Evolutionary conservation across 176 grass and related monocot species (phyloP).

Genomic region (Eleusine indica): DNA sequence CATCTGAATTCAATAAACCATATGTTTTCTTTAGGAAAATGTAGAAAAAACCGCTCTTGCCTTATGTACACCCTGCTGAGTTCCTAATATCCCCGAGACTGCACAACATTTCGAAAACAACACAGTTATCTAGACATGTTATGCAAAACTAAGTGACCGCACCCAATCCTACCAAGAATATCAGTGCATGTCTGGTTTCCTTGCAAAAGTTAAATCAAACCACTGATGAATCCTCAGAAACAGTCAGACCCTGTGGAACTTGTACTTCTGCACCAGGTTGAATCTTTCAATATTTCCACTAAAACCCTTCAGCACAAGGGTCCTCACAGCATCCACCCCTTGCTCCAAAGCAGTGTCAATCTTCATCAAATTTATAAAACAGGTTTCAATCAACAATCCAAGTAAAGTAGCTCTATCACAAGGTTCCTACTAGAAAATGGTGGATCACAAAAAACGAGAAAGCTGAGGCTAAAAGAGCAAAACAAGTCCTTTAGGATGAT

Average conservation of each 20-base stretch:
- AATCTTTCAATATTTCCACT: slow-evolving; percentile 82
- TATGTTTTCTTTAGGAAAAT: slow-evolving; percentile 33
- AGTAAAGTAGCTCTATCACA: slow-evolving; percentile 32
- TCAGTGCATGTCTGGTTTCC: slow-evolving; percentile 13
- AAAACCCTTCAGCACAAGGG: slow-evolving; percentile 85
- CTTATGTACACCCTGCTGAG: slow-evolving; percentile 43
- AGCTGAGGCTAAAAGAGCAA: neutral
- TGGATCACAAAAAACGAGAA: neutral
- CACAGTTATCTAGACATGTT: slow-evolving; percentile 22
- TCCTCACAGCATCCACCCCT: slow-evolving; percentile 87
- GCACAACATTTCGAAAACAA: slow-evolving; percentile 24
- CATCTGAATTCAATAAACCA: slow-evolving; percentile 31
- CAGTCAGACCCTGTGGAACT: slow-evolving; percentile 76
- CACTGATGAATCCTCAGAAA: slow-evolving; percentile 46
- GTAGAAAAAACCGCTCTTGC: slow-evolving; percentile 21
- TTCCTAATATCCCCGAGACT: slow-evolving; percentile 36
- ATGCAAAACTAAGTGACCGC: slow-evolving; percentile 28
- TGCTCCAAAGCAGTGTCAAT: slow-evolving; percentile 85
- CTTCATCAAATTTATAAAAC: slow-evolving; percentile 56
- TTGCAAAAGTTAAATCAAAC: slow-evolving; percentile 36
- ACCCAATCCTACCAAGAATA: slow-evolving; percentile 8
- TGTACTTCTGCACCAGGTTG: slow-evolving; percentile 98
- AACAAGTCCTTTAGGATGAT: slow-evolving; percentile 26
- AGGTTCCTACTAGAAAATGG: slow-evolving; percentile 34
- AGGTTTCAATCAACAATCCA: slow-evolving; percentile 36